Evolutionary conservation across 805 yeast species (phyloP), one percentile per base, ranked within the genome.

Genomic region (Candida sanyiensis): DNA sequence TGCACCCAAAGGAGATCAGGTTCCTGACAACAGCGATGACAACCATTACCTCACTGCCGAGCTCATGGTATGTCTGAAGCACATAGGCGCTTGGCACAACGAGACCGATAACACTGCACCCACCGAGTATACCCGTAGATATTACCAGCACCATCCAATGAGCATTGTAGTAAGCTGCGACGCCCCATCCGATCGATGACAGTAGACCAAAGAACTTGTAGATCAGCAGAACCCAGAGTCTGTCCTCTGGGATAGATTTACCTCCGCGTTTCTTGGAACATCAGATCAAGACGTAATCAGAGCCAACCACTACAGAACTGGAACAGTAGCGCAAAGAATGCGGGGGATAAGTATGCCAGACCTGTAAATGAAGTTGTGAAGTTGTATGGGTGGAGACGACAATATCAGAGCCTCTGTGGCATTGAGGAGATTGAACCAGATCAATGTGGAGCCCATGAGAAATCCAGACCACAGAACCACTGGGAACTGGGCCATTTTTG

Each of bases 141-240:
- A 69, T 62, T 24, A 72, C 67, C 5, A 72, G 61, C 3, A 75
- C 73, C 36, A 73, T 62, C 83, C 84, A 79, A 37, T 70, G 72
- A 19, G 69, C 60, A 5, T 62, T 66, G 36, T 70, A 67, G 34
- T 70, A 69, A 0, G 83, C 79, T 7, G 83, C 84, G 29, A 77
- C 70, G 33, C 86, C 86, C 70, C 80, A 77, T 11, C 80, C 60
- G 43, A 77, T 67, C 41, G 75, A 59, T 0, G 82, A 75, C 1
- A 66, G 64, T 2, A 80, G 78, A 4, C 77, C 75, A 7, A 77
- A 48, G 25, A 78, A 57, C 50, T 64, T 61, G 43, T 70, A 72
- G 5, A 69, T 55, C 3, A 60, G 37, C 46, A 73, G 48, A n/a
- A 70, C 67, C 77, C 78, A 75, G 11, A 77, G 59, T 44, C 83